A percentile compares a stretch with the other conserved stretches of the same genome.
These are phyloP conservation scores for Chlamydomonas sp. DNA, from an alignment of 139 green algal genomes.

Conservation along the genomic window DNA sequence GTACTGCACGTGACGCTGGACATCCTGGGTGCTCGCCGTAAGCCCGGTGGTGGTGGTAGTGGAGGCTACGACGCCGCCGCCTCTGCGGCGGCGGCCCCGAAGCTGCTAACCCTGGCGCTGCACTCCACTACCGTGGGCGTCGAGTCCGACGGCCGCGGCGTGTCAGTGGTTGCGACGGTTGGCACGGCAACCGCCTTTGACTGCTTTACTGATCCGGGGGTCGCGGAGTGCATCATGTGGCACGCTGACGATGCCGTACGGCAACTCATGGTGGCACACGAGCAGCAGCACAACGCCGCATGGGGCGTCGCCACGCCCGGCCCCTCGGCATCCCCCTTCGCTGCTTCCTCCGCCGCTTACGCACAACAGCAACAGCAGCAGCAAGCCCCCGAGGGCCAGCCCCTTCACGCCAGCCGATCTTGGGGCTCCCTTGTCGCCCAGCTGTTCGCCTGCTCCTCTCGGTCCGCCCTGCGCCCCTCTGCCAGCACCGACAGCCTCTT, in stretches of 20 bases:
- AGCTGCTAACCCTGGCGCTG: slow-evolving; percentile 1
- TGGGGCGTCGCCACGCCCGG: too few species aligned
- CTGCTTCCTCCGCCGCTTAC: too few species aligned
- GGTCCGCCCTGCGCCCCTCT: not conserved
- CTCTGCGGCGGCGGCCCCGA: not conserved
- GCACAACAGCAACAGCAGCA: too few species aligned
- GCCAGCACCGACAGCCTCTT: slow-evolving; percentile 32
- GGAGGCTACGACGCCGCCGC: not conserved
- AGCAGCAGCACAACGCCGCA: not conserved
- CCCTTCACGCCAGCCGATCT: too few species aligned
- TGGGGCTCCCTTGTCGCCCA: too few species aligned
- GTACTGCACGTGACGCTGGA: slow-evolving; percentile 6
- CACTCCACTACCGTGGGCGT: not conserved
- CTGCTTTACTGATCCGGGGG: slow-evolving; percentile 44
- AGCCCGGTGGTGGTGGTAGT: not conserved
- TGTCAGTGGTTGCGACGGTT: not conserved
- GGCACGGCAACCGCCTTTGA: slow-evolving; percentile 18
- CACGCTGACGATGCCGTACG: not conserved
- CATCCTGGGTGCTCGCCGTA: not conserved
- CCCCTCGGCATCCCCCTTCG: too few species aligned
- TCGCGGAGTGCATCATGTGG: slow-evolving; percentile 44
- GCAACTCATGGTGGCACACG: not conserved
- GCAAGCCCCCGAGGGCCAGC: too few species aligned
- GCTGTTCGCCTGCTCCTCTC: too few species aligned
- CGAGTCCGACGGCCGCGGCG: not conserved